Percentiles rank a stretch among this genome's conserved stretches.
Conservation (phyloP, 257 asterid genomes). For the Sherardia arvensis region DNA sequence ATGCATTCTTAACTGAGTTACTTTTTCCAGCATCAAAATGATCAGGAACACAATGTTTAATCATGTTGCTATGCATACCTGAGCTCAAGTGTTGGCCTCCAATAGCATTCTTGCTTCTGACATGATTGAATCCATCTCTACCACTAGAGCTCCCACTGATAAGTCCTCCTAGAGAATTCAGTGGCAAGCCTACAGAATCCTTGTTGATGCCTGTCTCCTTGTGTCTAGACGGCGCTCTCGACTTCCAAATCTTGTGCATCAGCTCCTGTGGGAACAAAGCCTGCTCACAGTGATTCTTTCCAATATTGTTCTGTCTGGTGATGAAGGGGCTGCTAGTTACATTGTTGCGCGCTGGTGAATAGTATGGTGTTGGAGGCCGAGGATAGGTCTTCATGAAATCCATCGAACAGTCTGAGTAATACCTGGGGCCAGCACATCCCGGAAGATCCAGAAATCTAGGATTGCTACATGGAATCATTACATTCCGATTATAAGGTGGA, state of each 20-base stretch:
- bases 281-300: constrained; percentile 18
- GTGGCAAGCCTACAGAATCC: constrained; percentile 51
- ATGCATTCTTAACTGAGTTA: constrained; percentile 10
- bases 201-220: constrained; percentile 23
- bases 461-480: constrained; percentile 11
- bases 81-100: constrained; percentile 24
- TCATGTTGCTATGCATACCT: constrained; percentile 20
- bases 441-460: constrained; percentile 23
- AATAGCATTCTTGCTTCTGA: constrained; percentile 19
- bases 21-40: constrained; percentile 21
- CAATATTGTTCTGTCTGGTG: constrained; percentile 18
- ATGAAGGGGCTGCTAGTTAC: constrained; percentile 14
- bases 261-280: constrained; percentile 29
- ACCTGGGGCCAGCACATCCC: constrained; percentile 19
- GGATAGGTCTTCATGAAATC: constrained; percentile 28
- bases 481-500: constrained; percentile 15
- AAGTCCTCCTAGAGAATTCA: constrained; percentile 64
- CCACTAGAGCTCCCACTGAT: constrained; percentile 29
- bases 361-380: constrained; percentile 21
- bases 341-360: constrained; percentile 12
- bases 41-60: constrained; percentile 18
- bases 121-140: constrained; percentile 26
- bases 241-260: constrained; percentile 26
- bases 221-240: constrained; percentile 11
- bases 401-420: constrained; percentile 25